Conservation (phyloP, 2,329 filamentous ascomycete genomes). For the Aspergillus tamarii region DNA sequence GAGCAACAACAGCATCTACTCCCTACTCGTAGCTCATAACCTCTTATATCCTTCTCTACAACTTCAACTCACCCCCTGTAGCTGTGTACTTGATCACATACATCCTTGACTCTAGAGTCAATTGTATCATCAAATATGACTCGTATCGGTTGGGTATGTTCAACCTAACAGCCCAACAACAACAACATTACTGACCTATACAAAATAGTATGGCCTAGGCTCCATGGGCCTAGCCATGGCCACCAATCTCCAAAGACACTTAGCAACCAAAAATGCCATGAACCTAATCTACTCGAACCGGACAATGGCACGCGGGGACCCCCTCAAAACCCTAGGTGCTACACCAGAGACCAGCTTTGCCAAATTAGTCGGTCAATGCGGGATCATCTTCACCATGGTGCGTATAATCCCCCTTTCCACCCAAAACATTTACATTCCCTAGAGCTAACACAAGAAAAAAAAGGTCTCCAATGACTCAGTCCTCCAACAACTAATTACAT, state of each 20-base stretch:
- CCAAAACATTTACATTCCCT: background rate
- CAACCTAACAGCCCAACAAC: background rate
- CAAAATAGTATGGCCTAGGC: constrained; percentile 44
- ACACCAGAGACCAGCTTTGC: constrained; percentile 35
- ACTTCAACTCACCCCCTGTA: background rate
- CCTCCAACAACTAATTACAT: constrained; percentile 35
- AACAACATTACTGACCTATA: constrained; percentile 4
- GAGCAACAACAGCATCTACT: background rate
- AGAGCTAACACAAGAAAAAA: constrained; percentile 19
- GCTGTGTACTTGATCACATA: background rate
- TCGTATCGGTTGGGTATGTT: constrained; percentile 42
- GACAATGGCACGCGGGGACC: constrained; percentile 43
- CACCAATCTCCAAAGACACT: constrained; percentile 46
- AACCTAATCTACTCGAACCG: constrained; percentile 46
- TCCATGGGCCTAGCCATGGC: constrained; percentile 52
- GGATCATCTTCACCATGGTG: constrained; percentile 47
- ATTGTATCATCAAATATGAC: constrained; percentile 24
- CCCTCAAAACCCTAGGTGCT: constrained; percentile 41
- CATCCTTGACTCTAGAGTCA: background rate
- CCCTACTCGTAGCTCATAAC: background rate
- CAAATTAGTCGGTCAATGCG: constrained; percentile 40
- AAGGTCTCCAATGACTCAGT: constrained; percentile 47
- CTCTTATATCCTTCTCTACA: background rate
- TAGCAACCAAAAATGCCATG: constrained; percentile 35
- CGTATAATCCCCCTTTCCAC: background rate